phyloP scores from a whole-genome alignment of 768 basidiomycete genomes.

The Cyclocybe aegerita region DNA sequence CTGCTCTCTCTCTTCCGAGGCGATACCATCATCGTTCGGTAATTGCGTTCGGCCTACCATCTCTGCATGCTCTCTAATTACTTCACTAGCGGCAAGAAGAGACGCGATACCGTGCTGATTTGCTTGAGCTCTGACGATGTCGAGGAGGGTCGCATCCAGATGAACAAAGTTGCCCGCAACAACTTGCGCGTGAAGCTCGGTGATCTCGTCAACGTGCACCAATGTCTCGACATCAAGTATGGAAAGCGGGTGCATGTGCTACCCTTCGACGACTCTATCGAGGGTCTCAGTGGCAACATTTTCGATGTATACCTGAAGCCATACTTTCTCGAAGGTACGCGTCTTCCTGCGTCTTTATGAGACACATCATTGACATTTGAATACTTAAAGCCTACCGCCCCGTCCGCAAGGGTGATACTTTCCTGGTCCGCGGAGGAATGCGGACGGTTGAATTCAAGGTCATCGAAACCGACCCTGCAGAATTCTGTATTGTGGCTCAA shows the following conservation, averaged over 20 bases:
- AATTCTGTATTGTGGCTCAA: conserved; percentile 98
- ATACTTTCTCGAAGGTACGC: conserved; percentile 92
- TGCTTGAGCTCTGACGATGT: conserved; percentile 95
- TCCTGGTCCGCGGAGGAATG: conserved; percentile 99
- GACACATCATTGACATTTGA: neutral
- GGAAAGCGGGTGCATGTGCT: conserved; percentile 96
- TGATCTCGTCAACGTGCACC: conserved; percentile 93
- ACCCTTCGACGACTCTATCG: conserved; percentile 97
- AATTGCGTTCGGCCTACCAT: conserved; percentile 15
- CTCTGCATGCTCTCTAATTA: neutral
- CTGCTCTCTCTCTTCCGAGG: conserved; percentile 90
- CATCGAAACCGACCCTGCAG: conserved; percentile 95
- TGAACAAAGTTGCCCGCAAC: conserved; percentile 99
- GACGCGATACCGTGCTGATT: conserved; percentile 96
- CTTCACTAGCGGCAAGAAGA: conserved; percentile 83
- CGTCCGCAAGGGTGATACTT: conserved; percentile 96
- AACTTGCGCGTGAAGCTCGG: conserved; percentile 97
- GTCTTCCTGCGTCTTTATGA: neutral
- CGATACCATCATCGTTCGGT: conserved; percentile 95
- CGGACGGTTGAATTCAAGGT: conserved; percentile 99
- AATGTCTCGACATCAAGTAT: conserved; percentile 97
- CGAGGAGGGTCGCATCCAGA: conserved; percentile 95
- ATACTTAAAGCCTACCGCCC: conserved; percentile 75
- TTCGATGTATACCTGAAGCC: conserved; percentile 99
- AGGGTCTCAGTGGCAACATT: conserved; percentile 96